Evolutionary conservation across 2,329 filamentous ascomycete species (phyloP).

Genomic region (Gremmenia infestans): DNA sequence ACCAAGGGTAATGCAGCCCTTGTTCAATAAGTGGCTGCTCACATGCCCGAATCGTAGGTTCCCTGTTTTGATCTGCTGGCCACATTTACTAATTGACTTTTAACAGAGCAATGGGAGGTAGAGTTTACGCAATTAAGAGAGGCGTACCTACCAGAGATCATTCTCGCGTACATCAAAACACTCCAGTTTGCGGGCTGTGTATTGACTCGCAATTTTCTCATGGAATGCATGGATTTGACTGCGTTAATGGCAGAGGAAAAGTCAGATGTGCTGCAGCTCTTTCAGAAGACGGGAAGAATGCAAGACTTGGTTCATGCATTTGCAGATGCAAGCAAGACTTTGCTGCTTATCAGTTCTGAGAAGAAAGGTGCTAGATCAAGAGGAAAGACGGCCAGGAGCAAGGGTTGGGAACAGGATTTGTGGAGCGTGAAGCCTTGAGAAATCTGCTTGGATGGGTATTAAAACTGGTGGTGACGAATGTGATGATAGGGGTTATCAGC

Average conservation of each 20-base stretch:
- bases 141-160: constrained; percentile 77
- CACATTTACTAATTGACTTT: constrained; percentile 14
- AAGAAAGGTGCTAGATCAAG: constrained; percentile 43
- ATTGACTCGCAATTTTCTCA: constrained; percentile 68
- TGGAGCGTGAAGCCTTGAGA: constrained; percentile 39
- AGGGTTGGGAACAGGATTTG: constrained; percentile 58
- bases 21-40: constrained; percentile 61
- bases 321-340: constrained; percentile 41
- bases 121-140: constrained; percentile 64
- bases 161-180: constrained; percentile 77
- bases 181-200: constrained; percentile 74
- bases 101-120: constrained; percentile 43
- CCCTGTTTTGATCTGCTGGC: neutral
- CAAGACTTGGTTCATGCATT: constrained; percentile 72
- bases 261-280: constrained; percentile 60
- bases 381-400: constrained; percentile 56
- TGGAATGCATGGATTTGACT: constrained; percentile 84
- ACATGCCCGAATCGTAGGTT: constrained; percentile 23
- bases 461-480: neutral
- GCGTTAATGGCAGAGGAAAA: constrained; percentile 66
- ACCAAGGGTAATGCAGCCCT: constrained; percentile 52
- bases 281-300: constrained; percentile 63
- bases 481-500: neutral
- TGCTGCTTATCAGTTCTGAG: constrained; percentile 44
- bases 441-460: neutral